Evolutionary conservation across 805 yeast genomes (phyloP), one percentile per base, ranked within the genome.

Genomic region (Ogataea glucozyma): DNA sequence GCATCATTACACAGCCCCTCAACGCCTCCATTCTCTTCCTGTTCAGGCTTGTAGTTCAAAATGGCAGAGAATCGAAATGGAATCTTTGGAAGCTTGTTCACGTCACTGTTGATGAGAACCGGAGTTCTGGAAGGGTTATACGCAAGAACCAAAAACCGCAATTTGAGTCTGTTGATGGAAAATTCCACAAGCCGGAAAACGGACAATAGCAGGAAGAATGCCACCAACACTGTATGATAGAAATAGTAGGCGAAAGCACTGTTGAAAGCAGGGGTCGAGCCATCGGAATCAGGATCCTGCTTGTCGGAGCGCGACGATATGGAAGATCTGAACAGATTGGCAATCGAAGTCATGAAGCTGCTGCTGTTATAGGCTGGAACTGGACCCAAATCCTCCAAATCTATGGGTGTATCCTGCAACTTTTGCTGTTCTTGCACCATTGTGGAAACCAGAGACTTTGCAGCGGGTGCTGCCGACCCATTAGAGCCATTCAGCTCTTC

Each of bases 21-120:
- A 31, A 84, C 64, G 2, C 97, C 97, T 23, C 96, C 96, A 46
- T 89, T 91, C 54, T 88, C 95, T 53, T 83, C 91, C 48, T 84
- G 86, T 44, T 81, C 88, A 20, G 83, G 75, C 57, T 81, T 82
- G 59, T 81, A 74, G 52, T 78, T 81, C 44, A 93, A 66, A n/a
- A 91, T 80, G 16, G 86, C 80, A 7, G 95, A 84, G 17, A 93
- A 56, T 38, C 85, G 75, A 50, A 73, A 76, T 3, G 99, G 99
- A 18, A 88, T 74, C 63, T 93, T 93, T 31, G 73, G 60, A 43
- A 91, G 67, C 54, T 79, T 78, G 47, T 70, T 70, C 26, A 88
- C 88, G 65, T 91, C 98, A 48, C 83, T 83, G 51, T 95, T 79
- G 50, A 91, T 88, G 42, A 89, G 69, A 56, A 85, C 89, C 1